phyloP scores from a whole-genome alignment of 2,329 filamentous ascomycete species.

The Nigrograna mackinnonii region DNA sequence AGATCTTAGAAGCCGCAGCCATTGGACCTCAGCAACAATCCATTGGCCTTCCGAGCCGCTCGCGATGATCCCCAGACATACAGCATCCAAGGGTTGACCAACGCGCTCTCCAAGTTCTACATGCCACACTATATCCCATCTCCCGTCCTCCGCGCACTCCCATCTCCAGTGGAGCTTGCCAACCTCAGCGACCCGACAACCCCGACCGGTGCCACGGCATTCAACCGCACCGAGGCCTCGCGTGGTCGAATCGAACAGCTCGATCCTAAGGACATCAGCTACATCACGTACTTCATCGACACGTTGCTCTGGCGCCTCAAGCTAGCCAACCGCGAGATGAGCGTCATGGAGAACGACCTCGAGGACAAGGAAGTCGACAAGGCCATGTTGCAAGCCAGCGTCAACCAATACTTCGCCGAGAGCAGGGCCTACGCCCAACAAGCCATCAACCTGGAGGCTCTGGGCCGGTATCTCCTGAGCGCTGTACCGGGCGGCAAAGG shows the following conservation, averaged over 20 bases:
- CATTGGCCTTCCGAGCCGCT: background rate
- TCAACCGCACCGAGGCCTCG: background rate
- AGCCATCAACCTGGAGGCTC: background rate
- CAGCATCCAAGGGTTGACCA: conserved; percentile 2
- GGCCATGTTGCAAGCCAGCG: conserved; percentile 1
- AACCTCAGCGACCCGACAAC: background rate
- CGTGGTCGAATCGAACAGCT: background rate
- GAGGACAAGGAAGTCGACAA: conserved; percentile 4
- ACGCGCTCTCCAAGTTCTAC: conserved; percentile 4
- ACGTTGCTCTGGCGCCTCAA: background rate
- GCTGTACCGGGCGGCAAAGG: background rate
- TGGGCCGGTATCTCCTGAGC: background rate
- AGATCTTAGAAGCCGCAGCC: background rate
- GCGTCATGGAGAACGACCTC: conserved; percentile 1
- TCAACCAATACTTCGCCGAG: conserved; percentile 2
- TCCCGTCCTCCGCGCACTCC: conserved; percentile 1
- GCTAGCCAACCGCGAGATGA: background rate
- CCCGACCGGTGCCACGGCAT: background rate
- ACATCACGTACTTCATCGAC: conserved; percentile 10
- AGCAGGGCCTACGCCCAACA: background rate
- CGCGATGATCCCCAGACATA: conserved; percentile 7
- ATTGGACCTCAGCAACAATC: background rate
- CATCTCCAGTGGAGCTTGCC: background rate
- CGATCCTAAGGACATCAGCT: conserved; percentile 5
- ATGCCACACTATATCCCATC: conserved; percentile 1